Base-by-base conservation (phyloP, 306 rosid genomes). In the Adenanthera pavonina region DNA sequence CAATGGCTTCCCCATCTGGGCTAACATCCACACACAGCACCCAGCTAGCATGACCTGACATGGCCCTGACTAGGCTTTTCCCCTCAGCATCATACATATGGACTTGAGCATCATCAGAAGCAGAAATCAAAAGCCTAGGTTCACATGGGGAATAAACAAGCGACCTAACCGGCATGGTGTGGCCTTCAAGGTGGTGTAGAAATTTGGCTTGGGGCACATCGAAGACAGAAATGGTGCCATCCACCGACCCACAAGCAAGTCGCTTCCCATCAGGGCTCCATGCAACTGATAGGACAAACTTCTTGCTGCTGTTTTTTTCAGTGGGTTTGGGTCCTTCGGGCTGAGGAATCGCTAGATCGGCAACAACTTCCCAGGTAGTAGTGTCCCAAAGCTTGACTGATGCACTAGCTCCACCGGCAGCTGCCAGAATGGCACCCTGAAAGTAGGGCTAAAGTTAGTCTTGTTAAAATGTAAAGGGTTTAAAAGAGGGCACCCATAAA, bases 321-420 rank as follows among this genome's bases (percentile, higher is more conserved):
- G 92, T 79, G 54, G 99, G 93, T 82, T 93, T 95, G 62, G 91
- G 56, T 53, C 94, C 95, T 80, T 93, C 99, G 13, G 92, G 91
- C 62, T 90, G 93, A 72, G 99, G 99, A 89, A 95, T 87, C 16
- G 91, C 88, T 60, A 95, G 78, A 72, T 93, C 92, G 44, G 90
- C 93, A 85, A 91, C 62, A 75, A 86, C 78, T 56, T 85, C 76
- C 99, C 99, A 95, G 2, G 99, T 80, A 81, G 83, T 82, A 10
- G 99, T 95, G 87, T 93, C 96, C 99, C 99, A 95, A 62, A 95
- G 90, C 86, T 93, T 95, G 68, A 95, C 91, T 0, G 99, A 95
- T 35, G 97, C 98, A 67, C 98, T 95, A 48, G 95, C 94, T 76
- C 99, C 99, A 8, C 99, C 98, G 17, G 99, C 99, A 76, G 89